Evolutionary conservation across 1,284 basidiomycete genomes (phyloP).

Genomic region (Leccinum griseonigrum): DNA sequence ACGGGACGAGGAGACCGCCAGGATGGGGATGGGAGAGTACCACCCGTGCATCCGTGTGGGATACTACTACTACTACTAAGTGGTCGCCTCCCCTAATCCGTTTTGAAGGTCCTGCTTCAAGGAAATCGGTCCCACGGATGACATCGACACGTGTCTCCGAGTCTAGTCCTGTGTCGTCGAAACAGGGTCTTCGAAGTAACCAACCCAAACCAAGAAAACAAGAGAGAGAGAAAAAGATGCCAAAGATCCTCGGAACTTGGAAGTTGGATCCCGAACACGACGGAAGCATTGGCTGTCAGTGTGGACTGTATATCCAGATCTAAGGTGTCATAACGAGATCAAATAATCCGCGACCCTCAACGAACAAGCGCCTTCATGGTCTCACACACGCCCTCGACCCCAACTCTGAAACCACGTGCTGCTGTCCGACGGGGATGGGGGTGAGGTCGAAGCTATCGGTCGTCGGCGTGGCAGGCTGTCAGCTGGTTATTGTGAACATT

Average conservation of each 20-base stretch:
- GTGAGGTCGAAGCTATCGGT: background rate
- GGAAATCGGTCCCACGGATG: slow-evolving; percentile 3
- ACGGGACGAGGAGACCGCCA: background rate
- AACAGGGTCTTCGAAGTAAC: background rate
- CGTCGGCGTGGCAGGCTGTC: background rate
- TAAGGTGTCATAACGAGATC: background rate
- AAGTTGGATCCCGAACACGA: background rate
- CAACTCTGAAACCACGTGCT: background rate
- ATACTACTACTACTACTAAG: background rate
- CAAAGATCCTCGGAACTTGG: background rate
- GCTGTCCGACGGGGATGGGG: background rate
- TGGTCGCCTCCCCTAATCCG: background rate
- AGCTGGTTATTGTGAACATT: background rate
- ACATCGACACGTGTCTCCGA: background rate
- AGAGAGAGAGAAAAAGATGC: background rate
- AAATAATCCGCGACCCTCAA: background rate
- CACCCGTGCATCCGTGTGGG: background rate
- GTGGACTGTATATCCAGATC: background rate
- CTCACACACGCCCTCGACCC: slow-evolving; percentile 1
- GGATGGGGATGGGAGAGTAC: background rate
- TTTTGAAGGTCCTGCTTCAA: background rate
- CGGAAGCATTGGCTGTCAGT: background rate
- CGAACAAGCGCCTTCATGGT: background rate
- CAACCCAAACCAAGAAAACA: background rate
- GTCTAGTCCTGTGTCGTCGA: background rate